Conservation (phyloP, 2,329 filamentous ascomycete genomes). For the Bipolaris gigantea region DNA sequence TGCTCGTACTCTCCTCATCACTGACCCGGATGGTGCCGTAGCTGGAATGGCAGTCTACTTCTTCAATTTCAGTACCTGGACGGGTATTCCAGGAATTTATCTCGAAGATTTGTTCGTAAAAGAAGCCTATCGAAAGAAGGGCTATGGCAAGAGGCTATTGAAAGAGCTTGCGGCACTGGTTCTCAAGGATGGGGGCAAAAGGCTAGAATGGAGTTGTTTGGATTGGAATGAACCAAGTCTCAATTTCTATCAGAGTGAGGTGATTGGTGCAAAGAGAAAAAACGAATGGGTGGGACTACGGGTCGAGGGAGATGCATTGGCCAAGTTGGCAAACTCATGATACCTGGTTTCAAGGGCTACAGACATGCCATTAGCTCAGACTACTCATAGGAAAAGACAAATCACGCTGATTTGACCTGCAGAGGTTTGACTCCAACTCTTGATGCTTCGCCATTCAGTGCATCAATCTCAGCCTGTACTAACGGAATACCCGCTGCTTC, state of each 20-base stretch:
- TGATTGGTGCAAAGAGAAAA: constrained; percentile 65
- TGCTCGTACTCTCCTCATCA: constrained; percentile 74
- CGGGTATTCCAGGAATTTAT: constrained; percentile 82
- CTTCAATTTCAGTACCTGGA: constrained; percentile 95
- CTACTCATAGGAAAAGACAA: neutral
- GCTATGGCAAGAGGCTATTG: constrained; percentile 78
- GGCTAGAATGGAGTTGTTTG: constrained; percentile 88
- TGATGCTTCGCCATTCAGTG: constrained; percentile 54
- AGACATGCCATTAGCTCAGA: neutral
- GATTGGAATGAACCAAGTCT: constrained; percentile 94
- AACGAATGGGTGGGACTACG: constrained; percentile 75
- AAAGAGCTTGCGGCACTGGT: constrained; percentile 79
- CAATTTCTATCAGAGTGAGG: constrained; percentile 68
- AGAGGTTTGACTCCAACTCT: constrained; percentile 40
- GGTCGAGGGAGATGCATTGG: constrained; percentile 67
- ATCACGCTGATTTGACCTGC: neutral
- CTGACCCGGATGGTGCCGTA: constrained; percentile 48
- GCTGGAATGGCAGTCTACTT: constrained; percentile 89
- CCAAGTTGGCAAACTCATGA: constrained; percentile 54
- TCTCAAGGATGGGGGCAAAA: constrained; percentile 67
- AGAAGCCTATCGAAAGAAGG: constrained; percentile 68
- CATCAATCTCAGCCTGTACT: constrained; percentile 51
- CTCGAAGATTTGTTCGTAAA: constrained; percentile 91
- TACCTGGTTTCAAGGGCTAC: neutral
- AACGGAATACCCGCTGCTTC: constrained; percentile 52